Base-by-base conservation (phyloP, 192 early-diverging fungal species). In the Oehlia diaphana region DNA sequence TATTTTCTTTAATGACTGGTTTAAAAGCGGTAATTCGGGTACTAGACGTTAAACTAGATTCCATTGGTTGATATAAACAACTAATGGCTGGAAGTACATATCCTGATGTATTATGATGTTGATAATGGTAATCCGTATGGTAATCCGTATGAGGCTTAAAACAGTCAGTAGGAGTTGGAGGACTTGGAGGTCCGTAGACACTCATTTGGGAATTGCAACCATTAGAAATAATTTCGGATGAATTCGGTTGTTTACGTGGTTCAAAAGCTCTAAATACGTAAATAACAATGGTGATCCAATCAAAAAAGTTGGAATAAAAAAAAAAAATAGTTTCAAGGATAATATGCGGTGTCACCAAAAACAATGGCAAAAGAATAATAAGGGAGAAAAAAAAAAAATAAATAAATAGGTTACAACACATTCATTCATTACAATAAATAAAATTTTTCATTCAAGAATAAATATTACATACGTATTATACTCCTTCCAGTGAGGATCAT, bases 401-500 rank as follows among this genome's bases (percentile, higher is more conserved):
- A 26, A n/a, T 31, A 37, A 37, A 37, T 37, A 37, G 21, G 44
- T 50, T 26, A 49, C 5, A 26, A 49, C 37, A 37, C 5, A 37
- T 37, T 37, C 37, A 74, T 35, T 33, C 16, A 33, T 61, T 33
- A 9, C 16, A 28, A 44, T 26, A 10, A 65, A 76, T 64, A 12
- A 64, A 19, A 47, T 31, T 37, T 0, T 37, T 37, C 37, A 37
- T 37, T 37, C 37, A 37, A 37, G 37, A 37, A 69, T 37, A 37
- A 77, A 77, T 47, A 42, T 37, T 69, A 69, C 44, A 23, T 70
- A 79, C 77, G 66, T 79, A 37, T 79, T 79, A 49, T 70, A 79
- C 37, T 79, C 77, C 58, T 70, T 79, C 77, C 77, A 79, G 9
- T 53, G 35, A 21, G 65, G 77, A 71, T 79, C 67, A 42, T 79